Conservation (phyloP, 345 rosid species). For the Lepidium sativum region DNA sequence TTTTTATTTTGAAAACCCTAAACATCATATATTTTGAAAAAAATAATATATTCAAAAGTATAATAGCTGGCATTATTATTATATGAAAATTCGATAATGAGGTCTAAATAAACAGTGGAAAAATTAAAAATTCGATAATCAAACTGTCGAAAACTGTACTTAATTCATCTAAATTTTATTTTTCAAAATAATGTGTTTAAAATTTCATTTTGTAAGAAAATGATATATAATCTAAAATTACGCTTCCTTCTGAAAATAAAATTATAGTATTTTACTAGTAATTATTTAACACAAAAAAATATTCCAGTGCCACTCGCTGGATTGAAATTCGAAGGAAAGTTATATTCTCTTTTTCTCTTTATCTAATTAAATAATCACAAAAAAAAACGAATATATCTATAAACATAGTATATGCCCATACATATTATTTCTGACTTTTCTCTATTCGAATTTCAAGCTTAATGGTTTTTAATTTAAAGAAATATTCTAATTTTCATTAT, state of each 20-base stretch:
- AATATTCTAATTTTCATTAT: background rate
- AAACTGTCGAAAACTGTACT: too few species aligned
- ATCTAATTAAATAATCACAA: conserved; percentile 9
- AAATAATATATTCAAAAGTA: too few species aligned
- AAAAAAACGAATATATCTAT: conserved; percentile 17
- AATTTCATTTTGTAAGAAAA: too few species aligned
- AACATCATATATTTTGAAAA: too few species aligned
- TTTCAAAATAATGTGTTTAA: too few species aligned
- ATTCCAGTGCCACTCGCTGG: conserved; percentile 26
- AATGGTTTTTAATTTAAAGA: background rate
- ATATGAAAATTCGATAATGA: background rate
- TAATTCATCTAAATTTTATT: too few species aligned
- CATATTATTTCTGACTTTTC: conserved; percentile 14
- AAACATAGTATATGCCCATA: conserved; percentile 18
- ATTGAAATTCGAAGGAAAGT: conserved; percentile 25
- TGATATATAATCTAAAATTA: too few species aligned
- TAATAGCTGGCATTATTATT: too few species aligned
- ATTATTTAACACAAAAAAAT: background rate
- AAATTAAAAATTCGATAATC: background rate
- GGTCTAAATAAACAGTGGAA: background rate
- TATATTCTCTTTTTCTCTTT: conserved; percentile 28
- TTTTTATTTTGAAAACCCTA: too few species aligned
- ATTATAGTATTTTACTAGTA: background rate
- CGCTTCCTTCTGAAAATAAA: background rate
- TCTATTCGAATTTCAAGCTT: conserved; percentile 15